A percentile compares a stretch with the other conserved stretches of the same genome.
Conservation (phyloP, 169 alveolate genomes). For the Plasmodium cynomolgi region DNA sequence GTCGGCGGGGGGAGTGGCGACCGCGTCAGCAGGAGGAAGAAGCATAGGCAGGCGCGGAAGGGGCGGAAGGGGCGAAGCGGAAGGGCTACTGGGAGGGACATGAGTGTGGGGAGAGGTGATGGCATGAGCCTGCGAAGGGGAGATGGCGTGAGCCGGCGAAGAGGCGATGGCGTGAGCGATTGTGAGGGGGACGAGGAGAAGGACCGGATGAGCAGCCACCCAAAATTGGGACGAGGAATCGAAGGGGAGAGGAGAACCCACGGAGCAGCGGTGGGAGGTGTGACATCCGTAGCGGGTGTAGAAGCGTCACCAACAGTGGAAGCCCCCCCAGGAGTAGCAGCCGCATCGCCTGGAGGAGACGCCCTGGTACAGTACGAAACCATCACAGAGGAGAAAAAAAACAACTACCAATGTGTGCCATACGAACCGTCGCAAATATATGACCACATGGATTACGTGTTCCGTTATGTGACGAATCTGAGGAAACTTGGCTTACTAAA, state of each 20-base stretch:
- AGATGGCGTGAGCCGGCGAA: too few species aligned
- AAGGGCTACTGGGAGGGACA: neutral
- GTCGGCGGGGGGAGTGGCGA: neutral
- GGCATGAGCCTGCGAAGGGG: too few species aligned
- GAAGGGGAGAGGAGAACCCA: neutral
- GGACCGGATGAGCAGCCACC: neutral
- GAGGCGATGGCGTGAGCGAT: neutral
- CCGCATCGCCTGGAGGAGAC: neutral
- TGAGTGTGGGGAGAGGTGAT: too few species aligned
- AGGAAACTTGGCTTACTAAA: slow-evolving; percentile 29
- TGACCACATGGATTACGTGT: slow-evolving; percentile 23
- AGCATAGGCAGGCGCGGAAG: neutral
- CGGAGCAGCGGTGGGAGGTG: too few species aligned
- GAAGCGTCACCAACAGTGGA: too few species aligned
- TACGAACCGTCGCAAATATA: slow-evolving; percentile 24
- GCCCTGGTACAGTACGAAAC: neutral
- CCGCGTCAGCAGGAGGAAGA: neutral
- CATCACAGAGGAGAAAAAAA: neutral
- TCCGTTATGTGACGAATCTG: slow-evolving; percentile 8
- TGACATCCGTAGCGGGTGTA: neutral
- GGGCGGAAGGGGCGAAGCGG: neutral
- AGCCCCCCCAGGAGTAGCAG: too few species aligned
- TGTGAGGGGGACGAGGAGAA: neutral
- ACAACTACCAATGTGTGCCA: neutral
- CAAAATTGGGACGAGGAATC: too few species aligned